Percentiles rank a stretch among this genome's conserved stretches.
Evolutionary conservation across 805 yeast species (phyloP).

Genomic region (Tetrapisispora taiwanensis): DNA sequence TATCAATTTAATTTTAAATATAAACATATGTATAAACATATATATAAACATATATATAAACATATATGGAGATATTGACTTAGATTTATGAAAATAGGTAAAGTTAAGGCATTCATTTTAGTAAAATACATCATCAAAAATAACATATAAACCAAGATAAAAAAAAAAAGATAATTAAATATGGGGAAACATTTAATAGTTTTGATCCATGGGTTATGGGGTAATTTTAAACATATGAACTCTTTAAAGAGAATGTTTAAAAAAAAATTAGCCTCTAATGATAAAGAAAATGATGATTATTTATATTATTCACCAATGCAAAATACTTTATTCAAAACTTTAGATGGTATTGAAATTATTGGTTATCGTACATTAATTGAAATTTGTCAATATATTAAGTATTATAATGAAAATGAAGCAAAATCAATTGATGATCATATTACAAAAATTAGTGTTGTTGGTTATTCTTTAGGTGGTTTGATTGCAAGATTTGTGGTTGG

Average conservation of each 20-base stretch:
- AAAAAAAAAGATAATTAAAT: too few species aligned
- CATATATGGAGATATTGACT: too few species aligned
- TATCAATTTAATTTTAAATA: too few species aligned
- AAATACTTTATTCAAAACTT: slow-evolving; percentile 64
- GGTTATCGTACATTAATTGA: slow-evolving; percentile 66
- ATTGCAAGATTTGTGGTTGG: slow-evolving; percentile 78
- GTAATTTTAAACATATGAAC: slow-evolving; percentile 49
- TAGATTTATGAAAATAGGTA: too few species aligned
- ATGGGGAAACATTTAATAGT: slow-evolving; percentile 49
- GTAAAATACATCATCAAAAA: too few species aligned
- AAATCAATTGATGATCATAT: slow-evolving; percentile 8
- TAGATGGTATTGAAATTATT: slow-evolving; percentile 72
- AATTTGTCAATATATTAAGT: slow-evolving; percentile 37
- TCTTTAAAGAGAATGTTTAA: slow-evolving; percentile 37
- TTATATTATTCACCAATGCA: slow-evolving; percentile 43
- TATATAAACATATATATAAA: too few species aligned
- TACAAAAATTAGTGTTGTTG: slow-evolving; percentile 57
- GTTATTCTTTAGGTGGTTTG: slow-evolving; percentile 86
- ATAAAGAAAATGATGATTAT: slow-evolving; percentile 27
- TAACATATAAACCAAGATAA: too few species aligned
- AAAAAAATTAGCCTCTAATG: slow-evolving; percentile 23
- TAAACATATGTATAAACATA: too few species aligned
- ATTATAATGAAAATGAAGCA: slow-evolving; percentile 15
- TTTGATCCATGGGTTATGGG: slow-evolving; percentile 73
- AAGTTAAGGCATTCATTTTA: too few species aligned